Evolutionary conservation across 202 grass and related monocot species (phyloP), one percentile per base, ranked within the genome.

Genomic region (Elaeis oleifera): DNA sequence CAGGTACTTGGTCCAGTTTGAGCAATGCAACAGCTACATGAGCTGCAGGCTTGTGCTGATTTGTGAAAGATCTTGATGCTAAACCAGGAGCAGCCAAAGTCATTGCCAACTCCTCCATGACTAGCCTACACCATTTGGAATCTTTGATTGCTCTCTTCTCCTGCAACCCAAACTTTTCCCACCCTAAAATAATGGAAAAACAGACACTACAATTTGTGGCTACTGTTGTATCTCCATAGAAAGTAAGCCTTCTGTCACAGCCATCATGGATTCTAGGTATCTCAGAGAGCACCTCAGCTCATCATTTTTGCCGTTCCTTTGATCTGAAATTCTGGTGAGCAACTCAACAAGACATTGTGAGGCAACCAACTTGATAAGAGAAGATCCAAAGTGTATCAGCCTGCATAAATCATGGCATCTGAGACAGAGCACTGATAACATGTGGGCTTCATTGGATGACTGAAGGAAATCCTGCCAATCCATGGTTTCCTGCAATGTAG

Each of bases 391-490:
- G 71, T 87, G 69, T 60, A 91, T 68, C 11, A 96, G 82, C 62
- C 83, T 83, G 59, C 92, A 96, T 70, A 96, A 59, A 79, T 96
- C 87, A 76, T 90, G 84, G 65, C 87, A 85, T 50, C 79, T 54
- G 56, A 91, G 74, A 63, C 87, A 84, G 57, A 96, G 53, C 58
- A 89, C 79, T 70, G 73, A 84, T 55, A 79, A 85, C 51, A 74
- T 76, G 49, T 81, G 74, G 28, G 18, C 24, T 7, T 78, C 85
- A 50, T 69, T 71, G 59, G 81, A 72, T 77, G 65, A 58, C 78
- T 86, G 71, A 74, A 96, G 81, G 63, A 76, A 96, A 18, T 86
- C 84, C 63, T 91, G 81, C 92, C 87, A 96, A 61, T 91, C 84
- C 70, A 91, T 83, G 49, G 44, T 74, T 65, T 22, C 66, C 61